A percentile compares a stretch with the other conserved stretches of the same genome.
These are phyloP conservation scores for Circinella umbellata DNA, from an alignment of 371 early-diverging fungal genomes.

Conservation along the genomic window DNA sequence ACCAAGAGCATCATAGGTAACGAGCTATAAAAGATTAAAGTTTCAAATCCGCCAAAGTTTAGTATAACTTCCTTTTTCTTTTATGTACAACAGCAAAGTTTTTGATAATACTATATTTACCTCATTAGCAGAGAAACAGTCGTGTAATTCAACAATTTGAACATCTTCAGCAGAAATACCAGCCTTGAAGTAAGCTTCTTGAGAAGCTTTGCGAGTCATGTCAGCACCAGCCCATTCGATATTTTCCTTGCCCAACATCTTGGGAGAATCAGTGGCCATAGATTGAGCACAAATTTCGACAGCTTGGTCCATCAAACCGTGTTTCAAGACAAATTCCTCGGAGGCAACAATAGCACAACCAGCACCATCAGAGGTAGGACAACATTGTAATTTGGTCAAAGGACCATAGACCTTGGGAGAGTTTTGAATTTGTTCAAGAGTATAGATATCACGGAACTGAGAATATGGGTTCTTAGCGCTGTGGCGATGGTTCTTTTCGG, in stretches of 20 bases:
- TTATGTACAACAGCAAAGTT: not conserved
- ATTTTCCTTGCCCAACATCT: slow-evolving; percentile 53
- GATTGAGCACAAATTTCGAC: slow-evolving; percentile 73
- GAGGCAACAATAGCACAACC: slow-evolving; percentile 73
- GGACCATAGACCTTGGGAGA: slow-evolving; percentile 77
- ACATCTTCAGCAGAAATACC: slow-evolving; percentile 69
- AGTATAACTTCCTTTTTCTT: not conserved
- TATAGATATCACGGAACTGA: slow-evolving; percentile 78
- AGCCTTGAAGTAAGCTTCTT: slow-evolving; percentile 60
- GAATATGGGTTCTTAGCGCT: slow-evolving; percentile 78
- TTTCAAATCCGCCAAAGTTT: not conserved
- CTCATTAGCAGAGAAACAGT: slow-evolving; percentile 86
- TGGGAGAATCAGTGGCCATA: slow-evolving; percentile 79
- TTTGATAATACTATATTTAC: slow-evolving; percentile 17
- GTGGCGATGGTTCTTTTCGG: slow-evolving; percentile 81
- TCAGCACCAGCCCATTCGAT: slow-evolving; percentile 78
- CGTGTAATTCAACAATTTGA: slow-evolving; percentile 79
- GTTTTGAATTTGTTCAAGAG: slow-evolving; percentile 68
- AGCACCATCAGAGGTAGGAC: slow-evolving; percentile 83
- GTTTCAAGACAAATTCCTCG: slow-evolving; percentile 69
- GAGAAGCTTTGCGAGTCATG: slow-evolving; percentile 75
- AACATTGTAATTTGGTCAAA: slow-evolving; percentile 79
- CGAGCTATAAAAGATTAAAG: slow-evolving; percentile 36
- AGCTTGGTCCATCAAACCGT: slow-evolving; percentile 70
- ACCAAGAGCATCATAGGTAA: slow-evolving; percentile 81